A percentile compares a stretch with the other conserved stretches of the same genome.
These are phyloP conservation scores for Lomentospora prolificans DNA, from an alignment of 2,329 filamentous ascomycete species.

Conservation along the genomic window DNA sequence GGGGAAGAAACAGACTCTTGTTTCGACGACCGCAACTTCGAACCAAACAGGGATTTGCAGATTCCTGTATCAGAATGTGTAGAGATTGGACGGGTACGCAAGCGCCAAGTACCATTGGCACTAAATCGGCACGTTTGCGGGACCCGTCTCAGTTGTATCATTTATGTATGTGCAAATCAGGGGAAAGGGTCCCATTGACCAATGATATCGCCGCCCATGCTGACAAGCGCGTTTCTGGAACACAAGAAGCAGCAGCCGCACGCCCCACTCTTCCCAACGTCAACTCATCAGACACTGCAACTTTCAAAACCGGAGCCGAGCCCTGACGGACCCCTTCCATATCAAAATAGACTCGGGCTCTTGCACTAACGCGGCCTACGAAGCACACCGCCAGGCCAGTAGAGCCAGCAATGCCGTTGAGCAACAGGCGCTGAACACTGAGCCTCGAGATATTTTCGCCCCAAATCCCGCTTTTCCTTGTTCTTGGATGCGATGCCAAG, in stretches of 20 bases:
- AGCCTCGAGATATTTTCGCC: too few relatives aligned
- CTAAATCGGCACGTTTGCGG: background rate
- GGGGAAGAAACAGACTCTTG: constrained; percentile 4
- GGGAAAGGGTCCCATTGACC: constrained; percentile 13
- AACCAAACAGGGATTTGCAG: constrained; percentile 6
- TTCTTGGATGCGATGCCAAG: background rate
- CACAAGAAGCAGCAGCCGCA: constrained; percentile 27
- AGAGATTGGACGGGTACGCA: constrained; percentile 1
- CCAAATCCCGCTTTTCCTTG: background rate
- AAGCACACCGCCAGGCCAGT: background rate
- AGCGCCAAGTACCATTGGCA: background rate
- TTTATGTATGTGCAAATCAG: constrained; percentile 6
- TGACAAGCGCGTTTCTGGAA: constrained; percentile 28
- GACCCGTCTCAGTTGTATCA: background rate
- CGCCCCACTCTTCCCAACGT: constrained; percentile 30
- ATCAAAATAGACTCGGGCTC: constrained; percentile 4
- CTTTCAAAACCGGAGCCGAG: constrained; percentile 8
- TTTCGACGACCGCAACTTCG: constrained; percentile 5
- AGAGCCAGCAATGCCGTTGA: background rate
- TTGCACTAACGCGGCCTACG: background rate
- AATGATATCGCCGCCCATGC: constrained; percentile 18
- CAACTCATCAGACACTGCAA: constrained; percentile 16
- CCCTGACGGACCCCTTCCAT: background rate
- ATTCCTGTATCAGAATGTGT: constrained; percentile 5
- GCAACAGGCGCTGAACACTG: background rate